phyloP scores from a whole-genome alignment of 2,329 filamentous ascomycete genomes.

The Colletotrichum paranaense region DNA sequence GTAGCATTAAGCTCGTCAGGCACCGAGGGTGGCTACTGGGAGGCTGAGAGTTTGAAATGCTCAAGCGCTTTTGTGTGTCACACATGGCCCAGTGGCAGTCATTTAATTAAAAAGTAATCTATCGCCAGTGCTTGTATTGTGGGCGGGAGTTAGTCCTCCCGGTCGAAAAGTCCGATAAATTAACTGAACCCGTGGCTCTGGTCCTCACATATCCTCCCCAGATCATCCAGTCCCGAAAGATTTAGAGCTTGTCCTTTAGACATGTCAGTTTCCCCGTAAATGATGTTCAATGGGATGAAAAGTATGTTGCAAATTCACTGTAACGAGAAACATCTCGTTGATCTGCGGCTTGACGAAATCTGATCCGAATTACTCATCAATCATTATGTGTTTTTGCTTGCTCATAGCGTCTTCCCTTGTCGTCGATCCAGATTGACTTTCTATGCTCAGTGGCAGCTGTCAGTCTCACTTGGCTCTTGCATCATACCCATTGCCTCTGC shows the following conservation, averaged over 20 bases:
- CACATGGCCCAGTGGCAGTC: neutral
- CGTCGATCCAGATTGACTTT: slow-evolving; percentile 27
- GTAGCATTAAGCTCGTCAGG: slow-evolving; percentile 25
- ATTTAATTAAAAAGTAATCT: slow-evolving; percentile 27
- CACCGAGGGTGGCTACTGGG: neutral
- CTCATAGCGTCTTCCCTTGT: slow-evolving; percentile 7
- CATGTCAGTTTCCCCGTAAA: neutral
- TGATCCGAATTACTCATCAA: neutral
- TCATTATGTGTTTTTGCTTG: slow-evolving; percentile 1
- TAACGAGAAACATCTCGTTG: neutral
- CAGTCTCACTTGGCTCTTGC: neutral
- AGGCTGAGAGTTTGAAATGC: neutral
- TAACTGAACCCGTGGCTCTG: neutral
- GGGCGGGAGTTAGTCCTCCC: slow-evolving; percentile 9
- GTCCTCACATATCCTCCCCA: neutral
- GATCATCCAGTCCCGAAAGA: neutral
- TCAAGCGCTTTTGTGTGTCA: neutral
- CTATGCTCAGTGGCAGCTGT: neutral
- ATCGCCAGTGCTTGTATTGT: slow-evolving; percentile 31
- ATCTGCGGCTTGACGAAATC: neutral
- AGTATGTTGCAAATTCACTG: neutral
- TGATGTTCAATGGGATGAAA: neutral
- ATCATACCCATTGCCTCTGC: slow-evolving; percentile 11
- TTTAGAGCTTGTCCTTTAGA: neutral
- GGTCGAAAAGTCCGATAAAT: slow-evolving; percentile 10